These are phyloP conservation scores for Truncatella angustata DNA, from an alignment of 2,329 filamentous ascomycete genomes.

Conservation along the genomic window DNA sequence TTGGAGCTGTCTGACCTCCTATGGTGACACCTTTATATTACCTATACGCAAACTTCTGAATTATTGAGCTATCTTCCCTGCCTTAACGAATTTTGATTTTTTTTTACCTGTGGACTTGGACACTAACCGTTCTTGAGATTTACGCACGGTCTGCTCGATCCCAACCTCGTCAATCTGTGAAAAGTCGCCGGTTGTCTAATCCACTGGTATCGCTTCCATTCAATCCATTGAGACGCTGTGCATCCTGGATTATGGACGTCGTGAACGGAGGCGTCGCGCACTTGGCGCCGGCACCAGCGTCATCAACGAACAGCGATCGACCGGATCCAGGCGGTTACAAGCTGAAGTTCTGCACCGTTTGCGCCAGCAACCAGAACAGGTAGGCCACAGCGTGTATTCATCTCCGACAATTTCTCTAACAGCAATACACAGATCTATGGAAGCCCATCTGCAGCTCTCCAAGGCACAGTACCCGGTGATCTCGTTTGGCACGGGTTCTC, in stretches of 20 bases:
- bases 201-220: too few relatives aligned
- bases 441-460: slow-evolving; percentile 92
- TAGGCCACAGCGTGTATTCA: slow-evolving; percentile 39
- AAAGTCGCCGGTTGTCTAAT: too few relatives aligned
- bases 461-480: slow-evolving; percentile 90
- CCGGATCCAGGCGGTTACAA: slow-evolving; percentile 68
- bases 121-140: too few relatives aligned
- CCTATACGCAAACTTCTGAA: slow-evolving; percentile 55
- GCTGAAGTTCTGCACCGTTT: slow-evolving; percentile 97
- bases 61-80: slow-evolving; percentile 9
- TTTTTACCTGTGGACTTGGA: background rate
- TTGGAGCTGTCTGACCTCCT: slow-evolving; percentile 75
- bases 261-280: slow-evolving; percentile 35
- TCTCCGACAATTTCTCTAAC: background rate
- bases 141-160: background rate
- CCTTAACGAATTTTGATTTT: background rate
- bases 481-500: slow-evolving; percentile 93
- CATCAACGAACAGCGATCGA: slow-evolving; percentile 42
- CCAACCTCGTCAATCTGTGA: too few relatives aligned
- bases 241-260: slow-evolving; percentile 32
- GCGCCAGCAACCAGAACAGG: slow-evolving; percentile 96
- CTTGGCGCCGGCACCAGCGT: slow-evolving; percentile 25
- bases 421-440: slow-evolving; percentile 74
- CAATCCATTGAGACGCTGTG: too few relatives aligned
- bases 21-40: slow-evolving; percentile 59